Conservation (phyloP, 2,329 filamentous ascomycete genomes). For the Trichophyton benhamiae region DNA sequence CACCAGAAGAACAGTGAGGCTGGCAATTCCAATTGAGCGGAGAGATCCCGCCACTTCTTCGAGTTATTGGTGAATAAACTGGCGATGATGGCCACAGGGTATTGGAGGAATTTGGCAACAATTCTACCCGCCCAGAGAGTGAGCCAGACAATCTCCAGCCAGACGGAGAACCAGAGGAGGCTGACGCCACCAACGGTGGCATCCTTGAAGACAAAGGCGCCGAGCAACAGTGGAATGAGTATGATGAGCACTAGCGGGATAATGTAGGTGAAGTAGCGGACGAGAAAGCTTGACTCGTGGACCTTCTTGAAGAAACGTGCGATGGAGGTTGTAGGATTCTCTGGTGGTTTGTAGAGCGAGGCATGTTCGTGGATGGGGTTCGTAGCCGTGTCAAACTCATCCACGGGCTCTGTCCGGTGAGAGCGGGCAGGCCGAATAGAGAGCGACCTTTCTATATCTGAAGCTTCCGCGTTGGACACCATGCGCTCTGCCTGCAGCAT, state of each 20-base stretch:
- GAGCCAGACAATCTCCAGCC: conserved; percentile 88
- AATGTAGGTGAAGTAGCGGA: conserved; percentile 63
- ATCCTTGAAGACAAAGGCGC: conserved; percentile 45
- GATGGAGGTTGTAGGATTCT: conserved; percentile 49
- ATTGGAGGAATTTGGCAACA: conserved; percentile 52
- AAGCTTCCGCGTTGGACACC: conserved; percentile 22
- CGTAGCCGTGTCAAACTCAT: conserved; percentile 56
- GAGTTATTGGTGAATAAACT: conserved; percentile 72
- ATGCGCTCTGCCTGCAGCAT: conserved; percentile 53
- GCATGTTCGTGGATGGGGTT: conserved; percentile 58
- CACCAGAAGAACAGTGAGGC: conserved; percentile 86
- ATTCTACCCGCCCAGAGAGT: conserved; percentile 70
- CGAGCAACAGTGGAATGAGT: conserved; percentile 56
- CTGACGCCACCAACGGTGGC: conserved; percentile 61
- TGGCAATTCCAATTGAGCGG: conserved; percentile 71
- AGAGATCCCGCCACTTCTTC: conserved; percentile 90
- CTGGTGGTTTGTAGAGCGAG: conserved; percentile 51
- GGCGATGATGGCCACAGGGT: conserved; percentile 49
- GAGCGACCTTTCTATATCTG: conserved; percentile 27
- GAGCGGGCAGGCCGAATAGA: conserved; percentile 43
- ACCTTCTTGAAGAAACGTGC: conserved; percentile 53
- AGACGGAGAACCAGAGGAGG: conserved; percentile 85
- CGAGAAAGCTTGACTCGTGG: conserved; percentile 52
- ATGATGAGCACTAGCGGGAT: conserved; percentile 51
- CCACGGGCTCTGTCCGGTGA: conserved; percentile 43